Percentiles rank a stretch among this genome's conserved stretches.
Conservation (phyloP, 2,329 filamentous ascomycete species). For the Ceratocystis lukuohia region DNA sequence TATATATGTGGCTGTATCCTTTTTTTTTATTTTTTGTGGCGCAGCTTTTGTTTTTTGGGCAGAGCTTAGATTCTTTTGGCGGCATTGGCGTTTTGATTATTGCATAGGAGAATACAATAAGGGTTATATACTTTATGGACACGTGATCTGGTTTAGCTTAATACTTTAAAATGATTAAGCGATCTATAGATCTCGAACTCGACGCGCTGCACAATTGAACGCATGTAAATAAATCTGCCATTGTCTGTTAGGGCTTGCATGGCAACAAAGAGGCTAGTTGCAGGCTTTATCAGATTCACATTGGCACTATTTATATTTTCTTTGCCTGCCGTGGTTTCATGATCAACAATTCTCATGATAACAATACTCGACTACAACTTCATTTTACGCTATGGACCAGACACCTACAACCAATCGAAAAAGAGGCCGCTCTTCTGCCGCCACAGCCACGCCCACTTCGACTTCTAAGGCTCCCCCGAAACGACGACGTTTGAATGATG, state of each 20-base stretch:
- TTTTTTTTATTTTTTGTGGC: neutral
- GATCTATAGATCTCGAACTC: too few relatives aligned
- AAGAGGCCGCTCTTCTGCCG: conserved; percentile 11
- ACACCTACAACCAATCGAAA: conserved; percentile 16
- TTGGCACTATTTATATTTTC: neutral
- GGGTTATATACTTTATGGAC: neutral
- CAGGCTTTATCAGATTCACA: neutral
- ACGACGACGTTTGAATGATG: conserved; percentile 12
- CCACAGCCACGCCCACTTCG: conserved; percentile 17
- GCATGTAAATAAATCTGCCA: neutral
- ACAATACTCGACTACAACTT: neutral
- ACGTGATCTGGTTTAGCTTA: neutral
- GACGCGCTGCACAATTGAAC: neutral
- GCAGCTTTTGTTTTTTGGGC: conserved; percentile 9
- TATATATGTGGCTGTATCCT: neutral
- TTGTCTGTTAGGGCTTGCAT: neutral
- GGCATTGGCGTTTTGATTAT: neutral
- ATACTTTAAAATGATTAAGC: neutral
- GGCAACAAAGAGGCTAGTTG: neutral
- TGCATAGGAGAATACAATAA: neutral
- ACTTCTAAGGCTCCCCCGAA: conserved; percentile 9
- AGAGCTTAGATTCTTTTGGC: neutral
- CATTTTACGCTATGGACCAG: conserved; percentile 5
- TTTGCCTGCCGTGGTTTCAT: neutral
- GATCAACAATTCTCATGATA: neutral